Base-by-base conservation (phyloP, 2,329 filamentous ascomycete species). In the Trichophyton simii region DNA sequence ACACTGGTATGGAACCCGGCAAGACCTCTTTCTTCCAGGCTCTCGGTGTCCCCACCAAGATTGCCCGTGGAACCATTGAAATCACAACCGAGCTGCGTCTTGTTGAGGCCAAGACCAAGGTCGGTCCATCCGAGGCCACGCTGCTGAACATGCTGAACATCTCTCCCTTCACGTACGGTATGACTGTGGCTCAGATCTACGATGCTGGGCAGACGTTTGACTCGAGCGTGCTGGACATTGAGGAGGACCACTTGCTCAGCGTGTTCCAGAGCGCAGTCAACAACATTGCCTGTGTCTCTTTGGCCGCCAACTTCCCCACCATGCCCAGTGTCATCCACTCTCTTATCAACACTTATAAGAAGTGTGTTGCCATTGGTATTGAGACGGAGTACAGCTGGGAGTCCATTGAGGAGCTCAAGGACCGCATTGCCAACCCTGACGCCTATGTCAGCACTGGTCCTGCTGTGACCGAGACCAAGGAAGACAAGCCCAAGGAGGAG, bases 1-100 rank as follows among this genome's bases (percentile, higher is more conserved):
- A 99, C 88, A 99, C 94, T 74, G 94, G 94, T 82, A 99, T 99
- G 94, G 94, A 99, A 81, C 95, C 94, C 77, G 95, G 95, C 80
- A 99, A 99, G 89, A 99, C 94, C 75, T 97, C 94, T 77, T 99
- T 99, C 91, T 99, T 99, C 91, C 94, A 99, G 87, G 94, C 94
- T 74, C 94, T 99, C 80, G 92, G 92, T 90, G 91, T 99, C 77
- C 94, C 94, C 77, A 99, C 94, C 86, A 99, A 99, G 91, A 99
- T 99, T 82, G 94, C 94, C 77, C 94, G 94, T 95, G 95, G 94
- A 95, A 99, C 94, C 82, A 99, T 99, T 82, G 94, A 99, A 89
- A 99, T 99, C 77, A 96, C 91, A 67, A 83, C 87, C 73, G 94
- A 99, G 77, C 84, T 99, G 73, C 97, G 96, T 89, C 89, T 99